A percentile compares a stretch with the other conserved stretches of the same genome.
phyloP scores from a whole-genome alignment of 83 land plant species.

The Picea abies region DNA sequence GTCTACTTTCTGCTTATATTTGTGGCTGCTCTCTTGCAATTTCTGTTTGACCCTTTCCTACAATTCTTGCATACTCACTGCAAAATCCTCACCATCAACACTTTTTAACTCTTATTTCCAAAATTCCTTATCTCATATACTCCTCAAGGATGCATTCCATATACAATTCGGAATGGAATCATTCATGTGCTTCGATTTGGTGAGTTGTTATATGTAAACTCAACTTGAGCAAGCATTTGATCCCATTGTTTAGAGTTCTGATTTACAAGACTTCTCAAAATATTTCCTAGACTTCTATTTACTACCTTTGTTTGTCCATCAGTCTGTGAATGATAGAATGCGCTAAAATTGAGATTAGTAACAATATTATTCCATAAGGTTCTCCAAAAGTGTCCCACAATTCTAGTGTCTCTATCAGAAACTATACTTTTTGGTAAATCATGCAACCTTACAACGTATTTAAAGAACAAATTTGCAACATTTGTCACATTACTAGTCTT shows the following conservation, averaged over 20 bases:
- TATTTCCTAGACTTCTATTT: background rate
- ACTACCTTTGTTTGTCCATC: background rate
- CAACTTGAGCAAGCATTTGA: background rate
- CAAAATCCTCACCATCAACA: background rate
- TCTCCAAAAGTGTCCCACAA: constrained; percentile 1
- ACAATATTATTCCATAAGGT: background rate
- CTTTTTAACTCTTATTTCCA: background rate
- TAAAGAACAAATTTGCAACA: background rate
- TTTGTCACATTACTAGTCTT: background rate
- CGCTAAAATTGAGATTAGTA: background rate
- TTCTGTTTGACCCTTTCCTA: too few species aligned
- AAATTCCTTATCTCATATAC: background rate
- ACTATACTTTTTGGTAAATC: background rate
- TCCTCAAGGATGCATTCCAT: background rate
- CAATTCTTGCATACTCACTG: too few species aligned
- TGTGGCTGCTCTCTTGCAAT: too few species aligned
- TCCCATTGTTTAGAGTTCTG: background rate
- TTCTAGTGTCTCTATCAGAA: background rate
- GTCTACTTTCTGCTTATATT: too few species aligned
- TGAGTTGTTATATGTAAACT: background rate
- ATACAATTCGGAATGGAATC: background rate
- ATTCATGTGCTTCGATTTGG: background rate
- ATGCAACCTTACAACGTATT: constrained; percentile 3
- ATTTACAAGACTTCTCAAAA: background rate
- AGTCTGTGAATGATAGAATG: background rate